phyloP scores from a whole-genome alignment of 306 rosid species.

The Cucumis melo region DNA sequence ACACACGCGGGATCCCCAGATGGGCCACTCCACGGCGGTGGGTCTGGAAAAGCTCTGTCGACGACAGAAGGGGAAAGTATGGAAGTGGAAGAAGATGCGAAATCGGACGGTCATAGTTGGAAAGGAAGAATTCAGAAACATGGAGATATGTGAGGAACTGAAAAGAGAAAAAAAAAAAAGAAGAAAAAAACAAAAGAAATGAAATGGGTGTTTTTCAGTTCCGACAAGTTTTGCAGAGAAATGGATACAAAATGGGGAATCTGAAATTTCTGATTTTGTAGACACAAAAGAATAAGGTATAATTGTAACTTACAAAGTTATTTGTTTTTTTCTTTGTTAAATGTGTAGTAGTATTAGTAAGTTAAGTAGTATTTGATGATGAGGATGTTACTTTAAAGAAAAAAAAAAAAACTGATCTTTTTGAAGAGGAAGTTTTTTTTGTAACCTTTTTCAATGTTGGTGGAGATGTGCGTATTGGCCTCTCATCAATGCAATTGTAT shows the following conservation, averaged over 20 bases:
- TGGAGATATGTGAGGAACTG: conserved; percentile 11
- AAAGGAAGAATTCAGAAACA: conserved; percentile 29
- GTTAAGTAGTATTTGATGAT: background rate
- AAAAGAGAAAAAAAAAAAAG: background rate
- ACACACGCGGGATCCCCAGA: conserved; percentile 57
- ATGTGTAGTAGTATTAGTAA: background rate
- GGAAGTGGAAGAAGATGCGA: conserved; percentile 62
- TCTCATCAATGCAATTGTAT: background rate
- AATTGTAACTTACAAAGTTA: background rate
- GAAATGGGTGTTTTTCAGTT: background rate
- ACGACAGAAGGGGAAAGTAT: conserved; percentile 36
- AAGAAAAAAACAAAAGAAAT: background rate
- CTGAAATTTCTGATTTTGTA: conserved; percentile 7
- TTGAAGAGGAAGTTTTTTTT: background rate
- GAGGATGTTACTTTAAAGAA: background rate
- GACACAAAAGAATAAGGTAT: conserved; percentile 1
- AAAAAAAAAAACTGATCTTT: background rate
- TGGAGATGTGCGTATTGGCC: background rate
- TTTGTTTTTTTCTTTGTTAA: background rate
- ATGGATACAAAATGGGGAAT: conserved; percentile 4
- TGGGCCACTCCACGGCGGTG: conserved; percentile 42
- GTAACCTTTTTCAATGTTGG: background rate
- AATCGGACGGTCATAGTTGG: conserved; percentile 70
- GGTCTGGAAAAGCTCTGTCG: conserved; percentile 40
- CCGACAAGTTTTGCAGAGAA: conserved; percentile 6